These are phyloP conservation scores for Trapa incisa DNA, from an alignment of 345 rosid species.

Conservation along the genomic window DNA sequence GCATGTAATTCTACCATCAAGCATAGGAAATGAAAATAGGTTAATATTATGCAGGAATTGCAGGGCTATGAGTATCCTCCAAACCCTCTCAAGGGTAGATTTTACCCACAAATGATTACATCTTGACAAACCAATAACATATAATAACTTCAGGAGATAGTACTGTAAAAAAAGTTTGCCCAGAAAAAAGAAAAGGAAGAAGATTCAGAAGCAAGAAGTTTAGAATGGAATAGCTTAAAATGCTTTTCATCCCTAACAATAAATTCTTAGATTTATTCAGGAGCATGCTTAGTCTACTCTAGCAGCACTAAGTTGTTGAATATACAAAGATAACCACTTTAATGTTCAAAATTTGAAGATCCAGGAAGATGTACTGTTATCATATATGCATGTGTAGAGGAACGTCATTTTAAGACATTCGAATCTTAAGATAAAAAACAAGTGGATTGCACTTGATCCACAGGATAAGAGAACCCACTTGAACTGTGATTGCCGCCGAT, in stretches of 20 bases:
- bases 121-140: too few species aligned
- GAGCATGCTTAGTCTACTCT: too few species aligned
- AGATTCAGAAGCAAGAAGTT: too few species aligned
- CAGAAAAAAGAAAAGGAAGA: too few species aligned
- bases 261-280: too few species aligned
- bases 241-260: too few species aligned
- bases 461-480: slow-evolving; percentile 2
- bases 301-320: not conserved
- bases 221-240: too few species aligned
- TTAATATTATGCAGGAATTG: not conserved
- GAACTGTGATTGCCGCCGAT: slow-evolving; percentile 27
- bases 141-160: too few species aligned
- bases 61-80: too few species aligned
- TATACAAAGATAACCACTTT: not conserved
- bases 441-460: not conserved
- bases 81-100: too few species aligned
- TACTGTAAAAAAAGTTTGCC: too few species aligned
- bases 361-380: not conserved
- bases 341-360: not conserved
- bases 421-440: not conserved
- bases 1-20: not conserved
- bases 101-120: too few species aligned
- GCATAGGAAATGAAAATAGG: not conserved
- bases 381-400: not conserved
- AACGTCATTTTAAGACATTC: not conserved